Evolutionary conservation across 495 filamentous ascomycete genomes (phyloP).

Genomic region (Darksidea phi): DNA sequence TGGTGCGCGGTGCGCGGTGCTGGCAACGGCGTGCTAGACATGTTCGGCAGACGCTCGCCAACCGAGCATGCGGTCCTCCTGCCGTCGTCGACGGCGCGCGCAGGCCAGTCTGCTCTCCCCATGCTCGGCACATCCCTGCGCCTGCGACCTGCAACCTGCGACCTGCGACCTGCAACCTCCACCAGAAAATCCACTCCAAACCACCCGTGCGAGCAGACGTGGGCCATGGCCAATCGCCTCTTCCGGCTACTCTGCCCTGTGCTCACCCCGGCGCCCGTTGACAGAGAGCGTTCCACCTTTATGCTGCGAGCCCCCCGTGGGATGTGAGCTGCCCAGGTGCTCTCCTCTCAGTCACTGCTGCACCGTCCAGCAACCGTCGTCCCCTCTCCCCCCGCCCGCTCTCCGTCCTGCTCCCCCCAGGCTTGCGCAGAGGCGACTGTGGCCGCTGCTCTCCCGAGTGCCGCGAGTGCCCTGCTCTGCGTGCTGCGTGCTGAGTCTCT

Average conservation of each 20-base stretch:
- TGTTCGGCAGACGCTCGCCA: background rate
- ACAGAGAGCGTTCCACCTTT: constrained; percentile 7
- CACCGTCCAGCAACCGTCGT: background rate
- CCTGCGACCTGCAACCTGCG: no score
- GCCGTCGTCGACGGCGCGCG: background rate
- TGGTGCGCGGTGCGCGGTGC: no score
- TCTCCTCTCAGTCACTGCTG: background rate
- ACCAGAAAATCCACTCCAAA: background rate
- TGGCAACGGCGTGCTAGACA: background rate
- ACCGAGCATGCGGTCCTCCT: background rate
- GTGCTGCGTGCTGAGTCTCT: background rate
- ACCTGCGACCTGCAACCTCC: no score
- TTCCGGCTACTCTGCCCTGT: background rate
- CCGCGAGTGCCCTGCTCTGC: background rate
- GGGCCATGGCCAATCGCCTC: constrained; percentile 16
- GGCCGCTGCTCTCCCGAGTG: background rate
- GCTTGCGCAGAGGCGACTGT: constrained; percentile 2
- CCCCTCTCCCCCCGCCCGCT: constrained; percentile 1
- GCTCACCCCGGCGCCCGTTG: background rate
- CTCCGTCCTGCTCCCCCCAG: constrained; percentile 2
- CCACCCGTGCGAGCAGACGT: constrained; percentile 2
- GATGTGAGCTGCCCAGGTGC: background rate
- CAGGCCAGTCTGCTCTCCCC: background rate
- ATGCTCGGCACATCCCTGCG: constrained; percentile 1
- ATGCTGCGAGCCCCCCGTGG: constrained; percentile 9